phyloP scores from a whole-genome alignment of 352 stramenopile species.

The Blastocystis sp. region DNA sequence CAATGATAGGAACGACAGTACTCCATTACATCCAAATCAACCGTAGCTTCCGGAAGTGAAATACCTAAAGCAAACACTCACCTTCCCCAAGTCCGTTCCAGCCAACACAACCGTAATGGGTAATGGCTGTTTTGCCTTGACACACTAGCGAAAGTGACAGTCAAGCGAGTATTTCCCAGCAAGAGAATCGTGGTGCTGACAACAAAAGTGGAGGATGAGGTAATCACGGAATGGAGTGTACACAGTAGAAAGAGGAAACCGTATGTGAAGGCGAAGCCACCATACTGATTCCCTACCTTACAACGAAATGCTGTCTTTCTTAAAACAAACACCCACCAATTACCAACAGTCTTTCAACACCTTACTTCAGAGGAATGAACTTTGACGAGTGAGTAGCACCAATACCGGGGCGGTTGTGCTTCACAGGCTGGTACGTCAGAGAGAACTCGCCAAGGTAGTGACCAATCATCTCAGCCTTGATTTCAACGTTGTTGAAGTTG shows the following conservation, averaged over 20 bases:
- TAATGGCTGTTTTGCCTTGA: neutral
- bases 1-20: conserved; percentile 43
- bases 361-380: too few species aligned
- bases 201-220: conserved; percentile 96
- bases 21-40: neutral
- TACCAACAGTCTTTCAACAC: conserved; percentile 99
- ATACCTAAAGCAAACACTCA: conserved; percentile 45
- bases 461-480: too few species aligned
- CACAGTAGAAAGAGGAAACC: conserved; percentile 71
- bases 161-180: conserved; percentile 8
- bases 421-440: too few species aligned
- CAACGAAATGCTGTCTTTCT: conserved; percentile 96
- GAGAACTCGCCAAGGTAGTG: too few species aligned
- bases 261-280: conserved; percentile 41
- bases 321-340: conserved; percentile 98
- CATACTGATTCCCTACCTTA: conserved; percentile 15
- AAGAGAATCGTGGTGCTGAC: conserved; percentile 85
- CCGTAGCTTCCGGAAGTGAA: conserved; percentile 5
- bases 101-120: neutral
- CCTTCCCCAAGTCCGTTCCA: neutral
- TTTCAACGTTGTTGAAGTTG: too few species aligned
- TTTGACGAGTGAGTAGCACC: too few species aligned
- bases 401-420: too few species aligned
- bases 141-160: neutral
- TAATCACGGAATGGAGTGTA: conserved; percentile 99